Evolutionary conservation across 768 basidiomycete genomes (phyloP).

Genomic region (Exsudoporus frostii): DNA sequence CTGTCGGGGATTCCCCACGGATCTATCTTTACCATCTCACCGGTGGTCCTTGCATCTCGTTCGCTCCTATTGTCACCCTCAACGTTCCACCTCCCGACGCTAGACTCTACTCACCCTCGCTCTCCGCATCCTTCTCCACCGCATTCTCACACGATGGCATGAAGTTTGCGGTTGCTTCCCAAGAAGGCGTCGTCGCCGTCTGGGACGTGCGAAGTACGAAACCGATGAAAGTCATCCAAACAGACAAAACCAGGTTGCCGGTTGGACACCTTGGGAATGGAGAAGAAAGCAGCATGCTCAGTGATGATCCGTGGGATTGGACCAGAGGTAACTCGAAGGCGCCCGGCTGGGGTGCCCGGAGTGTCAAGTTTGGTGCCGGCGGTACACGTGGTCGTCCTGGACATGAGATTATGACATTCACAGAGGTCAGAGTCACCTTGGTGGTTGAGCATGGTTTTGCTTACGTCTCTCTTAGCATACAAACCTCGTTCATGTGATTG

Average conservation of each 20-base stretch:
- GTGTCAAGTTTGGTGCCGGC: conserved; percentile 77
- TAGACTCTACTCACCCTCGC: conserved; percentile 39
- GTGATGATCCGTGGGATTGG: conserved; percentile 71
- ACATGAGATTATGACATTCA: conserved; percentile 82
- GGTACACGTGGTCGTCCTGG: conserved; percentile 45
- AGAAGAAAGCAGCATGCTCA: conserved; percentile 49
- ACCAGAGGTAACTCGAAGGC: conserved; percentile 51
- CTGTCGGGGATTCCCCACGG: conserved; percentile 87
- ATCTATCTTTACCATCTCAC: conserved; percentile 79
- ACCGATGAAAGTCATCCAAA: conserved; percentile 67
- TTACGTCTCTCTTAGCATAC: conserved; percentile 58
- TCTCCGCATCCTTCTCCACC: conserved; percentile 75
- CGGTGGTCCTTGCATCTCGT: conserved; percentile 58
- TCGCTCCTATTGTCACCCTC: conserved; percentile 67
- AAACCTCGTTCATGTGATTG: conserved; percentile 75
- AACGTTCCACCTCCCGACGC: conserved; percentile 56
- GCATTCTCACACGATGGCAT: conserved; percentile 73
- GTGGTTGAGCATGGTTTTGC: background rate
- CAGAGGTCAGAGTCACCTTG: conserved; percentile 58
- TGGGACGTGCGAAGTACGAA: conserved; percentile 80
- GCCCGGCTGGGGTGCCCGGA: conserved; percentile 82
- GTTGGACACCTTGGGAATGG: conserved; percentile 35
- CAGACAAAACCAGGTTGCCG: conserved; percentile 38
- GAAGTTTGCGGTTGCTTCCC: conserved; percentile 81
- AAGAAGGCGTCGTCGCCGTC: conserved; percentile 75